A percentile compares a stretch with the other conserved stretches of the same genome.
These are phyloP conservation scores for Galeopsis tetrahit DNA, from an alignment of 257 asterid species.

Conservation along the genomic window DNA sequence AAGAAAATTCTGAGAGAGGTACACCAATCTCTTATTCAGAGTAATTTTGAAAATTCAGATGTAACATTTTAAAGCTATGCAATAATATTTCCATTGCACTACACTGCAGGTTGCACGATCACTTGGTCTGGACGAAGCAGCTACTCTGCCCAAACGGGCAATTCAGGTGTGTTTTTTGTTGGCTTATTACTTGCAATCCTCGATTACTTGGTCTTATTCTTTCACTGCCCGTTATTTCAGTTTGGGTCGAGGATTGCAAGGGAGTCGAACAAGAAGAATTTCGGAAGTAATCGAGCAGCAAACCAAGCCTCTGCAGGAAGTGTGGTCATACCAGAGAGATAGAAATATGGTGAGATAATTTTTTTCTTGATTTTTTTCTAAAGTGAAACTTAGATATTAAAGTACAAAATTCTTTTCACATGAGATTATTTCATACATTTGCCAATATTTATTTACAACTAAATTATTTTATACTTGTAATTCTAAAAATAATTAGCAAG, in stretches of 20 bases:
- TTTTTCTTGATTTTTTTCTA: too few relatives aligned
- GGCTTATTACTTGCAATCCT: neutral
- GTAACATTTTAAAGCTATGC: neutral
- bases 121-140: slow-evolving; percentile 82
- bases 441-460: neutral
- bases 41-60: neutral
- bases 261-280: slow-evolving; percentile 84
- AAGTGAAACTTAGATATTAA: too few relatives aligned
- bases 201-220: neutral
- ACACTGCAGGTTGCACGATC: slow-evolving; percentile 71
- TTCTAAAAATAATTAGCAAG: neutral
- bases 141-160: slow-evolving; percentile 87
- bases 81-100: slow-evolving; percentile 1
- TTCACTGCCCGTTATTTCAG: slow-evolving; percentile 39
- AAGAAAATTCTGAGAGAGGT: slow-evolving; percentile 94
- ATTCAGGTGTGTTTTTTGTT: slow-evolving; percentile 67
- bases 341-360: neutral
- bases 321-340: slow-evolving; percentile 46
- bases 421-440: too few relatives aligned
- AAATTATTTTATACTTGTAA: neutral
- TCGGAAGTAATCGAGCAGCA: slow-evolving; percentile 97
- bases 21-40: neutral
- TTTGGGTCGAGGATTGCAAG: slow-evolving; percentile 93
- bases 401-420: too few relatives aligned
- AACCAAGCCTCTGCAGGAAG: slow-evolving; percentile 97